Base-by-base conservation (phyloP, 2,329 filamentous ascomycete genomes). In the Pleomassaria siparia region DNA sequence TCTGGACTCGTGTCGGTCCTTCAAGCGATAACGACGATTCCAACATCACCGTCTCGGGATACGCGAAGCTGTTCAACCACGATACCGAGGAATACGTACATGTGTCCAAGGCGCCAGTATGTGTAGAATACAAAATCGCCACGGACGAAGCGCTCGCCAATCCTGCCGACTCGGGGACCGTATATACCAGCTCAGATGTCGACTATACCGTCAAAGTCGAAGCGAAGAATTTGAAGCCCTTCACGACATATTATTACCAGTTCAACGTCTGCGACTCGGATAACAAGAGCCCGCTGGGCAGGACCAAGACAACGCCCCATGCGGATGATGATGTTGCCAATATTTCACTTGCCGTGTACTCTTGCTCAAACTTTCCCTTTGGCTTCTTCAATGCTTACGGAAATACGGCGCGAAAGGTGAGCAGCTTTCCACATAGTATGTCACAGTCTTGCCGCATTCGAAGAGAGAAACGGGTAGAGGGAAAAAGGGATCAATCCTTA, bases 161-260 rank as follows among this genome's bases (percentile, higher is more conserved):
- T 2, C 71, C 81, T 7, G 80, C 81, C 2, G 74, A 79, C 42
- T 73, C 72, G 1, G 87, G 87, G 4, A 79, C 71, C 28, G 84
- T 79, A 1, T 88, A 84, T 61, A 90, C 87, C 0, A 87, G 80
- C 28, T 86, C 81, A 1, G 87, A 90, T 62, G 81, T 90, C 40
- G 87, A 91, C 62, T 91, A 85, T 63, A 90, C 87, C 0, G 74
- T 89, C 50, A 89, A 89, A 76, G 82, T 88, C 12, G 86, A 89
- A 66, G 86, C 86, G 1, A 77, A 70, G 40, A 78, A 79, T 12
- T 65, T 89, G 32, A 71, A 80, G 43, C 76, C 86, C 0, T 87
- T 82, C 59, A 88, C 84, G 0, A 76, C 74, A 2, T 88, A 89
- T 66, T 85, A 79, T 58, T 88, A 88, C 58, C 85, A 86, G 58